Evolutionary conservation across 2,329 filamentous ascomycete genomes (phyloP).

Genomic region (Fusarium decemcellulare): DNA sequence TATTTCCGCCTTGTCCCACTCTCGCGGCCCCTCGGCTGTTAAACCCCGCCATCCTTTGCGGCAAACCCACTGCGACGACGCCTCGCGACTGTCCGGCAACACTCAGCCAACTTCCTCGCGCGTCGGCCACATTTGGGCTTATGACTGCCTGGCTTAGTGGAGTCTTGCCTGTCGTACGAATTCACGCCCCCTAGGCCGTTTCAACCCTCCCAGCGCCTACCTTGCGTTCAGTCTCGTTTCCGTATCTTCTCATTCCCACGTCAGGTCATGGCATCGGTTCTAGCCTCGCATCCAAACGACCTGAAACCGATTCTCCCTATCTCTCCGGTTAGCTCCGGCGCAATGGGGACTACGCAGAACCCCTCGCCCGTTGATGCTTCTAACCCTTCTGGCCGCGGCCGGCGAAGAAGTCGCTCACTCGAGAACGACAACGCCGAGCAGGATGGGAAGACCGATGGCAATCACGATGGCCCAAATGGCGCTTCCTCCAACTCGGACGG

Average conservation of each 20-base stretch:
- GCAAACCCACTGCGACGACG: conserved; percentile 26
- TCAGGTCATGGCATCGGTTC: conserved; percentile 47
- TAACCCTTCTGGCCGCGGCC: conserved; percentile 53
- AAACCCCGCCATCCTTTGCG: conserved; percentile 41
- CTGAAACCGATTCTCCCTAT: conserved; percentile 55
- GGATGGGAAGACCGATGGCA: conserved; percentile 56
- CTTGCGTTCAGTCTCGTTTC: conserved; percentile 1
- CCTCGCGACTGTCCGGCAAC: conserved; percentile 27
- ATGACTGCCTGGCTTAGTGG: conserved; percentile 27
- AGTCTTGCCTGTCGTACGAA: conserved; percentile 13
- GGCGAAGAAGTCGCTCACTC: conserved; percentile 58
- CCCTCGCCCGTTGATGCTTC: conserved; percentile 51
- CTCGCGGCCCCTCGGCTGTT: conserved; percentile 34
- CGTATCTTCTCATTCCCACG: conserved; percentile 15
- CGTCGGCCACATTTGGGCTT: conserved; percentile 18
- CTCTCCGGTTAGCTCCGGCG: conserved; percentile 55
- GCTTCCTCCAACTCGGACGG: conserved; percentile 69
- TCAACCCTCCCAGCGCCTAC: conserved; percentile 2
- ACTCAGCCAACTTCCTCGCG: conserved; percentile 26
- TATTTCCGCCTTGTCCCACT: conserved; percentile 40
- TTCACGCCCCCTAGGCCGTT: not conserved
- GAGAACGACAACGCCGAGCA: conserved; percentile 59
- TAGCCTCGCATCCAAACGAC: conserved; percentile 43
- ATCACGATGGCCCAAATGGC: conserved; percentile 51
- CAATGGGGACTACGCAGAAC: conserved; percentile 61